These are phyloP conservation scores for Hyaloscypha bicolor DNA, from an alignment of 495 filamentous ascomycete species.

Conservation along the genomic window DNA sequence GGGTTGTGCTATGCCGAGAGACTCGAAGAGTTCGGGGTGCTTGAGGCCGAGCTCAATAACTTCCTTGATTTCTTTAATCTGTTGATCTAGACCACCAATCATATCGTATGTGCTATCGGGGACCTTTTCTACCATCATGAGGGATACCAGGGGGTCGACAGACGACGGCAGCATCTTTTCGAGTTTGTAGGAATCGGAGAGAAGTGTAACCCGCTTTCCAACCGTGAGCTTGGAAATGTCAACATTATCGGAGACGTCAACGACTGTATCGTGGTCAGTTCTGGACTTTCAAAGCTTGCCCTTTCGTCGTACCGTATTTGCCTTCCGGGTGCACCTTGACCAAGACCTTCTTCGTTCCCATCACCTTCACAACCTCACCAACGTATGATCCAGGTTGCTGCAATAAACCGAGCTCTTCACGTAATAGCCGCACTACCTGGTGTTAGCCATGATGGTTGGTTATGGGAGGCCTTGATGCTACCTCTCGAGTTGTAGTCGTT, in stretches of 20 bases:
- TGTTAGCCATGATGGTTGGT: conserved; percentile 18
- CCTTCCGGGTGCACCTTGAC: conserved; percentile 99
- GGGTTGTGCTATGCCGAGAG: conserved; percentile 95
- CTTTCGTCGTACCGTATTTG: conserved; percentile 83
- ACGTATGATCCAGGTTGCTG: conserved; percentile 99
- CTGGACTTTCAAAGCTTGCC: neutral
- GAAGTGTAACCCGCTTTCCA: conserved; percentile 94
- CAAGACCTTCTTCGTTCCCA: conserved; percentile 98
- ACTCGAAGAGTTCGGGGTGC: conserved; percentile 98
- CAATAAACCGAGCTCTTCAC: conserved; percentile 93
- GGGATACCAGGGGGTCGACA: conserved; percentile 97
- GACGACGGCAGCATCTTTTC: conserved; percentile 98
- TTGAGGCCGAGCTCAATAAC: conserved; percentile 98
- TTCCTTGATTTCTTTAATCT: conserved; percentile 99
- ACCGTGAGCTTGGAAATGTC: conserved; percentile 94
- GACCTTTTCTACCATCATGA: conserved; percentile 99
- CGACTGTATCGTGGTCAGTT: conserved; percentile 59
- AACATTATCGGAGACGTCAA: conserved; percentile 93
- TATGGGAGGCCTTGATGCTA: conserved; percentile 17
- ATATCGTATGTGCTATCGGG: conserved; percentile 99
- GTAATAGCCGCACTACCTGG: conserved; percentile 73
- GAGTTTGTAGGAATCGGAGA: conserved; percentile 96
- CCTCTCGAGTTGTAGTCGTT: conserved; percentile 98
- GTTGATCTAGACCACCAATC: conserved; percentile 98
- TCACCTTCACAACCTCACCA: conserved; percentile 98